Base-by-base conservation (phyloP, 139 green algal species). In the Nannochloris sp. region DNA sequence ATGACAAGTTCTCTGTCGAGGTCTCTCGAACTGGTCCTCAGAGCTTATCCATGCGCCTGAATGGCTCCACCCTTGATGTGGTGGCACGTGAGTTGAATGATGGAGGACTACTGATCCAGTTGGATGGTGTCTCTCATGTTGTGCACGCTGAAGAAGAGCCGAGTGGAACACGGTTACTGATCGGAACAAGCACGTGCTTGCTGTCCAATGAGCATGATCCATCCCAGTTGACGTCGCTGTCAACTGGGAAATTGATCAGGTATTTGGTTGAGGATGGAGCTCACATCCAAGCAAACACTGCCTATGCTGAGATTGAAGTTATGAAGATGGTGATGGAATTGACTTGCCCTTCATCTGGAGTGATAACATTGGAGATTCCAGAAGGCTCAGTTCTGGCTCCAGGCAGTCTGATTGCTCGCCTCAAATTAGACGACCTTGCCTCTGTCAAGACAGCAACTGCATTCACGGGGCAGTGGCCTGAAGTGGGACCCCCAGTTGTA, bases 291-390 rank as follows among this genome's bases (percentile, higher is more conserved):
- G 49, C 71, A 6, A 83, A 89, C 67, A 62, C 84, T 58, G 67
- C 87, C 1, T 96, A 91, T 63, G 88, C 85, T 10, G 88, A 94
- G 69, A 65, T 91, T n/a, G 83, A 86, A 70, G 89, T 95, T 2
- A 95, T 96, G 90, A 95, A 96, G 79, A 96, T 94, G 82, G 67
- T 95, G 66, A 94, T 95, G 89, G 80, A 79, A 31, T 70, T 95
- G 61, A 65, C 90, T 31, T 70, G 79, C 2, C 85, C 88, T 37
- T 87, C 87, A 8, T 51, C 79, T 3, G 90, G 90, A 43, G 30
- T 46, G 8, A 70, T 94, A n/a, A 63, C 53, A 67, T 92, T 86
- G 49, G 30, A 79, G 43, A 64, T 91, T 51, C 74, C 84, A 2
- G 90, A 96, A 74, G 87, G 89, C 14, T 71, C 71, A 1, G 74